A percentile compares a stretch with the other conserved stretches of the same genome.
Conservation (phyloP, 1,284 basidiomycete species). For the Melampsora americana region DNA sequence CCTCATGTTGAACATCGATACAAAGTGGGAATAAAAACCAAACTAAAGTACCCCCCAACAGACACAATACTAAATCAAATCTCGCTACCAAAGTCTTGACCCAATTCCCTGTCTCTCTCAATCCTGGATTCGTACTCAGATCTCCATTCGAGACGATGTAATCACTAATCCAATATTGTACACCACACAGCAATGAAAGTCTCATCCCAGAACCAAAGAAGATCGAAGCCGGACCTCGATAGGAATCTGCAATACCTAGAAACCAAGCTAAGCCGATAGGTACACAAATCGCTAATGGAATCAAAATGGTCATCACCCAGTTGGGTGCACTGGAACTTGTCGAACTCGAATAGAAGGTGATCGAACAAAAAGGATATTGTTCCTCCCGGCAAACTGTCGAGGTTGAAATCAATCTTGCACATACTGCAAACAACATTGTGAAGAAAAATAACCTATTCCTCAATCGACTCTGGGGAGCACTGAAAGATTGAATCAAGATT, state of each 20-base stretch:
- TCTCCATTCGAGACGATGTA: constrained; percentile 55
- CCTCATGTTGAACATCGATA: constrained; percentile 62
- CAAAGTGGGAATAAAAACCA: constrained; percentile 73
- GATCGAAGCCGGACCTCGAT: constrained; percentile 67
- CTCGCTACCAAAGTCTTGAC: constrained; percentile 66
- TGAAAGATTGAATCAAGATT: constrained; percentile 55
- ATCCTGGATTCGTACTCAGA: constrained; percentile 43
- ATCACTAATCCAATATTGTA: constrained; percentile 73
- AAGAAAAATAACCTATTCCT: constrained; percentile 73
- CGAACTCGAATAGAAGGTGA: constrained; percentile 78
- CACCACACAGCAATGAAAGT: constrained; percentile 62
- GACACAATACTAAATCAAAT: constrained; percentile 59
- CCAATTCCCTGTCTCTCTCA: constrained; percentile 50
- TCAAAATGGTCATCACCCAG: constrained; percentile 61
- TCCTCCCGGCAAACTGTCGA: constrained; percentile 91
- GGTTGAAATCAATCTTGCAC: constrained; percentile 68
- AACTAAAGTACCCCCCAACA: constrained; percentile 62
- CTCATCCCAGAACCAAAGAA: constrained; percentile 65
- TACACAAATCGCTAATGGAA: constrained; percentile 62
- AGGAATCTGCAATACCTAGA: constrained; percentile 67
- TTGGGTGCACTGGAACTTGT: constrained; percentile 65
- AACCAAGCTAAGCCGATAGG: constrained; percentile 64
- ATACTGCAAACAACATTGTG: constrained; percentile 65
- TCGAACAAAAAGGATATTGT: constrained; percentile 77
- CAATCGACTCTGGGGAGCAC: constrained; percentile 67